Evolutionary conservation across 768 basidiomycete genomes (phyloP).

Genomic region (Polyporus arcularius): DNA sequence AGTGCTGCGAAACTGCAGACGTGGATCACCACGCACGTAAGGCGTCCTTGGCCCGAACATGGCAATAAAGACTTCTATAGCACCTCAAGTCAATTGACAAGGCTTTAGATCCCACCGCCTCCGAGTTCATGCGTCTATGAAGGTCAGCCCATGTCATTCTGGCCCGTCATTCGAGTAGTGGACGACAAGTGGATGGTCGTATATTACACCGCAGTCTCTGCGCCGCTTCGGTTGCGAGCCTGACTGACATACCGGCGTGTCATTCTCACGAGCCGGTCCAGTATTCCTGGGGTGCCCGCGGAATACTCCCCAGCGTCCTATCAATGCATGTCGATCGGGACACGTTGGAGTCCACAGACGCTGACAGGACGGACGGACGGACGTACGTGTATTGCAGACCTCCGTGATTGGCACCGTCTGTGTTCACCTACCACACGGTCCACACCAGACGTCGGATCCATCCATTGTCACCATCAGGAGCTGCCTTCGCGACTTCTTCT

Average conservation of each 20-base stretch:
- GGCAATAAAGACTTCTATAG: neutral
- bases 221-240: neutral
- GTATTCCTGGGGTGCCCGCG: neutral
- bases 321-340: neutral
- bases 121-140: neutral
- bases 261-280: neutral
- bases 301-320: neutral
- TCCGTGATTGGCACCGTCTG: neutral
- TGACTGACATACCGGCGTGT: neutral
- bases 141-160: neutral
- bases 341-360: too few relatives aligned
- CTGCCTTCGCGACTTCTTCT: neutral
- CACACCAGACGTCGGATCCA: neutral
- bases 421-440: too few relatives aligned
- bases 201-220: neutral
- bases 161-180: neutral
- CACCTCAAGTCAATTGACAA: neutral
- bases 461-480: slow-evolving; percentile 1
- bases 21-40: neutral
- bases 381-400: neutral
- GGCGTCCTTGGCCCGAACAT: neutral
- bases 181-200: neutral
- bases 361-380: neutral
- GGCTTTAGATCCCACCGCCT: neutral
- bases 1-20: neutral